Conservation (phyloP, 306 rosid genomes). For the Cajanus cajan region DNA sequence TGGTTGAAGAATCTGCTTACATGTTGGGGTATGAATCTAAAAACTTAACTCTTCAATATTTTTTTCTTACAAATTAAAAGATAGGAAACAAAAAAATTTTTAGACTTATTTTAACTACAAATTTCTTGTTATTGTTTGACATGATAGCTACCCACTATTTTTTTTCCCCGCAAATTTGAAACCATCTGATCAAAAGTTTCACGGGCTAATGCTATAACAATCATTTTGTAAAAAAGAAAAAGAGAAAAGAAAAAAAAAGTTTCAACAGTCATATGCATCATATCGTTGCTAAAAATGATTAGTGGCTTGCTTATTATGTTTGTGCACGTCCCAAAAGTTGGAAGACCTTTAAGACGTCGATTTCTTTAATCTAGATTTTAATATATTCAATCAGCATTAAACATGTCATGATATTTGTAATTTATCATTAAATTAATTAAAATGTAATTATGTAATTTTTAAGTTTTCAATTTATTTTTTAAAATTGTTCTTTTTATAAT, state of each 20-base stretch:
- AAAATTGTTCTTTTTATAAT: not conserved
- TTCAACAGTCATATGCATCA: not conserved
- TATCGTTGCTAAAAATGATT: not conserved
- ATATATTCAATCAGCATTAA: not conserved
- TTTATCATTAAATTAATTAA: not conserved
- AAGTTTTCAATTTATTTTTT: no score
- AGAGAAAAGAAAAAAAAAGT: no score
- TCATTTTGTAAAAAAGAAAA: slow-evolving; percentile 54
- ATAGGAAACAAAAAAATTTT: not conserved
- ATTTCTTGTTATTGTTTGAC: not conserved
- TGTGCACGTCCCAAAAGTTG: not conserved
- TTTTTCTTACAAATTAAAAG: not conserved
- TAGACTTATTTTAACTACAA: not conserved
- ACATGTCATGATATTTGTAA: not conserved
- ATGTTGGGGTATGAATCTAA: slow-evolving; percentile 63
- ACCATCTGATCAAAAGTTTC: not conserved
- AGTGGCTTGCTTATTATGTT: slow-evolving; percentile 39
- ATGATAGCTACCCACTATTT: not conserved
- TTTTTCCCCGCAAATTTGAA: not conserved
- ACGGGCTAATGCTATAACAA: not conserved
- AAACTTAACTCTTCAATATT: not conserved
- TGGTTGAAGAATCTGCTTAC: slow-evolving; percentile 60
- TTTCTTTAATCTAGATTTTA: not conserved
- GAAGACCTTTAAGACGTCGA: not conserved
- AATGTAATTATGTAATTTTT: no score